Conservation (phyloP, 129 eudicot species). For the Flaveria bidentis region DNA sequence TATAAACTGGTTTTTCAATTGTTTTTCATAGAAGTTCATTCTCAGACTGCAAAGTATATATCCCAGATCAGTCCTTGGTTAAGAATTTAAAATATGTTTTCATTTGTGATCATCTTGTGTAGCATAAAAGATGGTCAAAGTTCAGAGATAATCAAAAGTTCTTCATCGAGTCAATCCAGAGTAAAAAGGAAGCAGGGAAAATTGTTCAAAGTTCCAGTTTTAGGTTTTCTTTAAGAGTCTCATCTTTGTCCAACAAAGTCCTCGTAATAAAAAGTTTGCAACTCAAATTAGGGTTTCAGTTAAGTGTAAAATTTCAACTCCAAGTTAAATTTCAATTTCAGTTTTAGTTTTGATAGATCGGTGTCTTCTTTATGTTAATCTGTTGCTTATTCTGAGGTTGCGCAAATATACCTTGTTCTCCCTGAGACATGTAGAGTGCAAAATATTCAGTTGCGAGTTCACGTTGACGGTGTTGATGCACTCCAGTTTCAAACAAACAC, state of each 20-base stretch:
- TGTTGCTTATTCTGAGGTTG: constrained; percentile 23
- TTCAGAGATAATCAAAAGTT: background rate
- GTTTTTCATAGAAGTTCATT: background rate
- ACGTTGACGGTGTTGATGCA: constrained; percentile 36
- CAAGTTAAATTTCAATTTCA: constrained; percentile 8
- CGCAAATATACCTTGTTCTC: constrained; percentile 89
- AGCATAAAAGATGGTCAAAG: constrained; percentile 13
- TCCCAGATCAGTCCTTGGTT: constrained; percentile 13
- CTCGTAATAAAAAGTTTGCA: constrained; percentile 28
- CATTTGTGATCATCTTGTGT: too few relatives aligned
- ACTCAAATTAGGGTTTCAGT: constrained; percentile 34
- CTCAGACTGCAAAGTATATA: constrained; percentile 9
- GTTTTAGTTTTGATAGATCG: constrained; percentile 14
- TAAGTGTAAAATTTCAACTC: too few relatives aligned
- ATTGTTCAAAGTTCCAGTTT: constrained; percentile 24
- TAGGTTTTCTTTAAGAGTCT: constrained; percentile 29
- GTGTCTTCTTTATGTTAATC: constrained; percentile 25
- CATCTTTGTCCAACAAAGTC: constrained; percentile 44
- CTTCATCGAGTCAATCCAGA: constrained; percentile 33
- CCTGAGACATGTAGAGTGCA: constrained; percentile 93
- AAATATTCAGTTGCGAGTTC: constrained; percentile 62
- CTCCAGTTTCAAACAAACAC: constrained; percentile 85
- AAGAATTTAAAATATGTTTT: constrained; percentile 13
- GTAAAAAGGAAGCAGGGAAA: constrained; percentile 14
- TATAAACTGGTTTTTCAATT: constrained; percentile 11